Conservation (phyloP, 441 rosid genomes). For the Dalechampia spathulata region DNA sequence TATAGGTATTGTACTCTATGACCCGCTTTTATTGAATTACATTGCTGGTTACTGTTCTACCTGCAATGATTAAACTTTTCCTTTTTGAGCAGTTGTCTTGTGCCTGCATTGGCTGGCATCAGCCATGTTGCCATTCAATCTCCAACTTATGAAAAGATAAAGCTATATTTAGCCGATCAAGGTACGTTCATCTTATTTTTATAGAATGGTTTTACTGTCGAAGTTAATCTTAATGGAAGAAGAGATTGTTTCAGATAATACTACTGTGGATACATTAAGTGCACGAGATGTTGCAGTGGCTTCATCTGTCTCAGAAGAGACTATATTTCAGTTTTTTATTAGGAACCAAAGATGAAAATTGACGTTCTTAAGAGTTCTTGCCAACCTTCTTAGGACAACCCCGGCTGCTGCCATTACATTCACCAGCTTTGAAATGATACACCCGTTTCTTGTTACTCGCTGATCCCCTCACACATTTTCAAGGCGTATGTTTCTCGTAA, state of each 20-base stretch:
- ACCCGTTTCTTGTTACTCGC: slow-evolving; percentile 47
- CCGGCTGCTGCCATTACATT: slow-evolving; percentile 92
- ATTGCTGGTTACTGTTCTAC: no score
- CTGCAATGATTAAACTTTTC: slow-evolving; percentile 5
- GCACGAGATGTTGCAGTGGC: slow-evolving; percentile 68
- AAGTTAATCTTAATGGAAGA: slow-evolving; percentile 17
- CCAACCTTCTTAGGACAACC: slow-evolving; percentile 77
- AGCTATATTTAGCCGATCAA: slow-evolving; percentile 55
- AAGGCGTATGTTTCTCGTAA: slow-evolving; percentile 10
- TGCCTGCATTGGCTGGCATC: slow-evolving; percentile 81
- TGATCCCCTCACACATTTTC: slow-evolving; percentile 39
- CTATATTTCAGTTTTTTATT: no score
- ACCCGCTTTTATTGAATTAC: no score
- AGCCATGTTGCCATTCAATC: slow-evolving; percentile 95
- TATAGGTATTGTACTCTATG: no score
- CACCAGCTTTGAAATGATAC: slow-evolving; percentile 89
- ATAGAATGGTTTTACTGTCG: not conserved
- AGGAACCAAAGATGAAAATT: no score
- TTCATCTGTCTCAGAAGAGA: slow-evolving; percentile 53
- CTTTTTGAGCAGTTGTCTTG: slow-evolving; percentile 56
- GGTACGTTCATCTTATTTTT: slow-evolving; percentile 32
- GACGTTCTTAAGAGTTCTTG: no score
- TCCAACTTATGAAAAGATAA: slow-evolving; percentile 85
- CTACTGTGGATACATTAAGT: slow-evolving; percentile 48
- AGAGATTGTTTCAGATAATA: slow-evolving; percentile 44